These are phyloP conservation scores for Metschnikowia kunwiensis DNA, from an alignment of 805 yeast genomes.

Conservation along the genomic window DNA sequence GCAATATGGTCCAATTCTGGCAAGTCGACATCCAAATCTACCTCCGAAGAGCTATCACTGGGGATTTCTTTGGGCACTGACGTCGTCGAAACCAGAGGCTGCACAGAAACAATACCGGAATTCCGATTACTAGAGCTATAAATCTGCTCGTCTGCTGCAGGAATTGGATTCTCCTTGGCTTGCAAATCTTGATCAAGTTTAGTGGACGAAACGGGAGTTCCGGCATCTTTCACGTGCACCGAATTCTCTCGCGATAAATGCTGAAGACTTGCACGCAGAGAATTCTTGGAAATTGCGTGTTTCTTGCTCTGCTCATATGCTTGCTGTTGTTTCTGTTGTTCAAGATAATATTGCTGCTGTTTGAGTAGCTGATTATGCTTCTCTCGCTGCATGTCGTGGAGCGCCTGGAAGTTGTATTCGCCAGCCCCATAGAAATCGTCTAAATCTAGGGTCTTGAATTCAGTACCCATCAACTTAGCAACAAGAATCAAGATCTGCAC, in stretches of 20 bases:
- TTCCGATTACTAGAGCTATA: not conserved
- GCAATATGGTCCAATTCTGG: slow-evolving; percentile 45
- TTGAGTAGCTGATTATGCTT: slow-evolving; percentile 32
- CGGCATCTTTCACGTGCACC: slow-evolving; percentile 3
- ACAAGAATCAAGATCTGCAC: slow-evolving; percentile 74
- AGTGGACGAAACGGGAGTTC: slow-evolving; percentile 1
- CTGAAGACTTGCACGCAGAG: slow-evolving; percentile 12
- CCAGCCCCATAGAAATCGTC: slow-evolving; percentile 50
- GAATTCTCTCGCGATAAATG: slow-evolving; percentile 9
- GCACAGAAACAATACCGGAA: not conserved
- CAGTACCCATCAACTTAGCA: slow-evolving; percentile 44
- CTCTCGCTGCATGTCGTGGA: slow-evolving; percentile 46
- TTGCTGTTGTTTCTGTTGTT: slow-evolving; percentile 35
- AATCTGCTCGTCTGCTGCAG: not conserved
- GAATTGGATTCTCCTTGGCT: not conserved
- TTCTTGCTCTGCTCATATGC: slow-evolving; percentile 19
- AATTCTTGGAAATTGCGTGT: slow-evolving; percentile 15
- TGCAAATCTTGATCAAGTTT: slow-evolving; percentile 1
- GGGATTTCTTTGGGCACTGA: not conserved
- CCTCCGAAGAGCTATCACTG: not conserved
- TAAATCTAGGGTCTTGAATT: slow-evolving; percentile 28
- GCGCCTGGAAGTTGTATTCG: slow-evolving; percentile 55
- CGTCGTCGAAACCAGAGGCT: not conserved
- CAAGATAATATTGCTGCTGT: slow-evolving; percentile 40
- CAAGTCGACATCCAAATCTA: slow-evolving; percentile 16